Percentiles rank a stretch among this genome's conserved stretches.
These are phyloP conservation scores for Macrophomina pseudophaseolina DNA, from an alignment of 2,329 filamentous ascomycete genomes.

Conservation along the genomic window DNA sequence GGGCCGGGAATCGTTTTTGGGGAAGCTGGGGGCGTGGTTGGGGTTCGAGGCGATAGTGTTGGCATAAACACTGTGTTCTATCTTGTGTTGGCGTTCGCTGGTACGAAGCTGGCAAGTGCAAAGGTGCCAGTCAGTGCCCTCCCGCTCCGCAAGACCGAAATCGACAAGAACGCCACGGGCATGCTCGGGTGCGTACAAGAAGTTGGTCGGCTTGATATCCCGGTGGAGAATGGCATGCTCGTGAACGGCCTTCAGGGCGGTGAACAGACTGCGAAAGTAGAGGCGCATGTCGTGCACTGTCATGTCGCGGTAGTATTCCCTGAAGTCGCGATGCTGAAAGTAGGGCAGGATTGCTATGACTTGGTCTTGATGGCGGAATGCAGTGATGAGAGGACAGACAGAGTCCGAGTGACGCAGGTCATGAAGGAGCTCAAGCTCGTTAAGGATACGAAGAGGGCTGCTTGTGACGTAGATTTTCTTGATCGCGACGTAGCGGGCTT, in stretches of 20 bases:
- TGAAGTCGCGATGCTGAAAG: slow-evolving; percentile 94
- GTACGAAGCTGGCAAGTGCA: slow-evolving; percentile 78
- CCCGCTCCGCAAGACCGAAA: slow-evolving; percentile 88
- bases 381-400: slow-evolving; percentile 94
- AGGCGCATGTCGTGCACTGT: slow-evolving; percentile 82
- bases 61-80: slow-evolving; percentile 63
- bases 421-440: slow-evolving; percentile 91
- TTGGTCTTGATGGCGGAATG: slow-evolving; percentile 93
- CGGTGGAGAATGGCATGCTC: slow-evolving; percentile 84
- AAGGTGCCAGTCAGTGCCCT: slow-evolving; percentile 73
- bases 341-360: slow-evolving; percentile 94
- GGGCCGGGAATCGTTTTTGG: slow-evolving; percentile 85
- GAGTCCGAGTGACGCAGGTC: slow-evolving; percentile 82
- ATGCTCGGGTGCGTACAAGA: slow-evolving; percentile 83
- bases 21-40: slow-evolving; percentile 67
- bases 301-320: slow-evolving; percentile 92
- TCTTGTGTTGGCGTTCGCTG: slow-evolving; percentile 64
- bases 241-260: slow-evolving; percentile 83
- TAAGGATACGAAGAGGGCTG: slow-evolving; percentile 89
- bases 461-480: slow-evolving; percentile 99
- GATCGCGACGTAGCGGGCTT: slow-evolving; percentile 85
- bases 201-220: slow-evolving; percentile 98
- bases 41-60: slow-evolving; percentile 49
- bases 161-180: slow-evolving; percentile 93
- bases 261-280: slow-evolving; percentile 88